Evolutionary conservation across 208 protist species (phyloP), one percentile per base, ranked within the genome.

Genomic region (Naegleria lovaniensis): DNA sequence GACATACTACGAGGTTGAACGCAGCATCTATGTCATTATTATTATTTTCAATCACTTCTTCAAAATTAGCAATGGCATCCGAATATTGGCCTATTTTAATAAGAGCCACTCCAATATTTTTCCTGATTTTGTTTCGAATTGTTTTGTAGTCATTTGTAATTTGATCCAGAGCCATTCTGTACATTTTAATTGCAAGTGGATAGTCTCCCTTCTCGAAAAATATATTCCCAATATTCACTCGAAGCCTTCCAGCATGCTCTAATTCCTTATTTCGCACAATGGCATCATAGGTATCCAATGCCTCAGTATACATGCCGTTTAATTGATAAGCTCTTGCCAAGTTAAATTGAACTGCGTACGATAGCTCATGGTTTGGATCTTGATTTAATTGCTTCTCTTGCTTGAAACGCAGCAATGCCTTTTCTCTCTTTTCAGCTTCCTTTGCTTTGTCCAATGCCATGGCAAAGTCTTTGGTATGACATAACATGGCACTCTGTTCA

Each of bases 141-240:
- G 98, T 97, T 91, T 96, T 97, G 38, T 95, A 95, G 33, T 96
- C 94, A 0, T 92, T 91, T 25, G 95, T 95, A 83, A 98, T 97
- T 92, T 98, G 96, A 92, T 99, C 98, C 15, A 99, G 94, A 85
- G 97, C 96, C 94, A 97, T 97, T 91, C 96, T 95, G 94, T 98
- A 98, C 97, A 98, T 98, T 94, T 99, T 98, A 92, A 99, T 98
- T 36, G 98, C 98, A 22, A 97, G 92, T 22, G 97, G 93, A 93
- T 98, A 99, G 91, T 98, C 98, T 89, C 97, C 96, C 94, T 99
- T 96, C 67, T 97, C 96, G 85, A 96, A 98, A 94, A 98, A 98
- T 88, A 99, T 99, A 96, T 99, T 99, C 91, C 98, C 98, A 95
- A 99, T 99, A 93, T 99, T 99, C 51, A 99, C 97, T 33, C 98